A percentile compares a stretch with the other conserved stretches of the same genome.
Conservation (phyloP, 371 early-diverging fungal genomes). For the Encephalitozoon intestinalis region DNA sequence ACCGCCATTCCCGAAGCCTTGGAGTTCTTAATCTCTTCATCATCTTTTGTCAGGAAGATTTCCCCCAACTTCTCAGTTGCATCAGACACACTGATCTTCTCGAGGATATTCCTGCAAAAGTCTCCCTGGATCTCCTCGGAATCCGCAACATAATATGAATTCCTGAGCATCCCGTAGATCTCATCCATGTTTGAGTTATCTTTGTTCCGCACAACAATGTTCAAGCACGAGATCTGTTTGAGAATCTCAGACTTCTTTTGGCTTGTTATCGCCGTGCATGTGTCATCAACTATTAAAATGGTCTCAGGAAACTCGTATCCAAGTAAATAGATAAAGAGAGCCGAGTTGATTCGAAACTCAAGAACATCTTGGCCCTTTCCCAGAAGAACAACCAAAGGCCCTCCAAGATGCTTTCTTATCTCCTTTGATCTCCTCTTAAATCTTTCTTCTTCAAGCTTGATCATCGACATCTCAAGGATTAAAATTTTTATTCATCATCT, state of each 20-base stretch:
- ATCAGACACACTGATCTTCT: slow-evolving; percentile 28
- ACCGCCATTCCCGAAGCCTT: slow-evolving; percentile 38
- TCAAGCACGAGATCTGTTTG: slow-evolving; percentile 31
- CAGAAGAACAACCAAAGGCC: slow-evolving; percentile 51
- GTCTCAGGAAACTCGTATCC: slow-evolving; percentile 62
- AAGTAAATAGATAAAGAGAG: slow-evolving; percentile 59
- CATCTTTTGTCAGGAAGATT: slow-evolving; percentile 49
- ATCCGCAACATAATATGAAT: slow-evolving; percentile 32
- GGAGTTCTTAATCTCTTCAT: slow-evolving; percentile 35
- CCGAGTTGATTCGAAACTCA: slow-evolving; percentile 57
- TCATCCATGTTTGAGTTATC: slow-evolving; percentile 40
- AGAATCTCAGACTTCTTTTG: slow-evolving; percentile 57
- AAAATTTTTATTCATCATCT: slow-evolving; percentile 18
- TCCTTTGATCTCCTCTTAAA: slow-evolving; percentile 27
- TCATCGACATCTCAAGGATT: slow-evolving; percentile 27
- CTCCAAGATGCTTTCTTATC: slow-evolving; percentile 24
- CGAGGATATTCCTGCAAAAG: slow-evolving; percentile 38
- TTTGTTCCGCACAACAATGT: slow-evolving; percentile 45
- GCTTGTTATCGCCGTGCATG: slow-evolving; percentile 41
- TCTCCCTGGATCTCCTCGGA: slow-evolving; percentile 41
- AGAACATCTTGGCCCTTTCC: slow-evolving; percentile 57
- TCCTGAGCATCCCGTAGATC: slow-evolving; percentile 30
- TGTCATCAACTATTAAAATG: slow-evolving; percentile 43
- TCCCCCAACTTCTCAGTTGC: slow-evolving; percentile 27
- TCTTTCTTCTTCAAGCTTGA: slow-evolving; percentile 31